phyloP scores from a whole-genome alignment of 2,329 filamentous ascomycete species.

The Pestalotiopsis sp. region DNA sequence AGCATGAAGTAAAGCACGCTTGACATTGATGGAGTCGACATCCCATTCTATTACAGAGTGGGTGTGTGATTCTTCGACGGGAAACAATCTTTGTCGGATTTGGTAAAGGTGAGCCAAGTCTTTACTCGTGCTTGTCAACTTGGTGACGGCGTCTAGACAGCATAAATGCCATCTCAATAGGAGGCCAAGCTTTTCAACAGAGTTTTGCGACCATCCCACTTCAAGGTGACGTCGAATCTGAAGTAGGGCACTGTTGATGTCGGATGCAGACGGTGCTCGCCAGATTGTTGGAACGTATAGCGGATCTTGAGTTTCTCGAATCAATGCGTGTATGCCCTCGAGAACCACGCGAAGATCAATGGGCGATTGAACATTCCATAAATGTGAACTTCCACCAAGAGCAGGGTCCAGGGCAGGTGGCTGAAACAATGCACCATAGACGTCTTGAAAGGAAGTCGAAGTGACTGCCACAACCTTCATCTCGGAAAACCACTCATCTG shows the following conservation, averaged over 20 bases:
- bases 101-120: background rate
- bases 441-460: background rate
- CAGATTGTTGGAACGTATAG: background rate
- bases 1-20: conserved; percentile 10
- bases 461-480: background rate
- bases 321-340: conserved; percentile 4
- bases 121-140: background rate
- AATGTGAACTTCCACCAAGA: background rate
- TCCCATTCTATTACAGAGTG: background rate
- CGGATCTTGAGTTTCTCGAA: conserved; percentile 2
- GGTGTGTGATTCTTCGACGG: background rate
- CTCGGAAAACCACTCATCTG: conserved; percentile 7
- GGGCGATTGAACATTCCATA: background rate
- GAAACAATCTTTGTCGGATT: conserved; percentile 4
- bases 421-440: conserved; percentile 3
- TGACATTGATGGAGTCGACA: background rate
- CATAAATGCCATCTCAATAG: conserved; percentile 7
- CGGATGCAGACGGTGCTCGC: background rate
- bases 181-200: conserved; percentile 5
- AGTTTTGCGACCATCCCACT: background rate
- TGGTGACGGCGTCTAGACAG: background rate
- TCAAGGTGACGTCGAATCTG: background rate
- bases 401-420: background rate
- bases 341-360: conserved; percentile 12
- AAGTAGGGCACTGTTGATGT: background rate